Base-by-base conservation (phyloP, 257 asterid species). In the Fraxinus pennsylvanica region DNA sequence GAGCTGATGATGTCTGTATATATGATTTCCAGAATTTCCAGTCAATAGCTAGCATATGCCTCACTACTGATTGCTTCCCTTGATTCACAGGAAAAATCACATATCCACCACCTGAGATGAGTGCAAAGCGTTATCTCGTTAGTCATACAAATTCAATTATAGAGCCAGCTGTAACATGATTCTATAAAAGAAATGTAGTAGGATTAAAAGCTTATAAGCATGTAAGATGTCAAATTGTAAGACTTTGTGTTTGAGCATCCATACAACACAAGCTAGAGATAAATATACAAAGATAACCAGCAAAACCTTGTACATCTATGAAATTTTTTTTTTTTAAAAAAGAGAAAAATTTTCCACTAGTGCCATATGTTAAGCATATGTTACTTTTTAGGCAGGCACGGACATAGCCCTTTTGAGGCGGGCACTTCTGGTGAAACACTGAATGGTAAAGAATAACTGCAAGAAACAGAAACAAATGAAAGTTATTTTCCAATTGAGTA, bases 351-450 rank as follows among this genome's bases (percentile, higher is more conserved):
- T 82, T 12, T 71, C 78, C 75, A 77, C 71, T 52, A 63, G 78
- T 76, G 77, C 72, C 74, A 85, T 73, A 85, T 76, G 75, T 54
- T 84, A 78, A 84, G 97, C 97, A 73, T 90, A 91, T 97, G 86
- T 95, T 95, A 95, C 99, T 95, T 95, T 95, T 93, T 85, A 95
- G 99, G 93, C 99, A 91, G 91, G 98, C 98, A 81, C 99, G 98
- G 70, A 91, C 87, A 61, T 88, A 93, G 82, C 92, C 93, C 88
- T 78, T 84, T 78, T 88, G 92, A 66, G 94, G 90, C 9, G 93
- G 94, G 87, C 98, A 95, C 80, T 82, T 87, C 87, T 87, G 90
- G 88, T 95, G 99, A 84, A 89, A 90, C 74, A 91, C 99, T 33
- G 98, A 95, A 86, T 93, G 97, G 86, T 91, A 91, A 73, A 93